A percentile compares a stretch with the other conserved stretches of the same genome.
These are phyloP conservation scores for Zoysia japonica DNA, from an alignment of 176 grass and related monocot genomes.

Conservation along the genomic window DNA sequence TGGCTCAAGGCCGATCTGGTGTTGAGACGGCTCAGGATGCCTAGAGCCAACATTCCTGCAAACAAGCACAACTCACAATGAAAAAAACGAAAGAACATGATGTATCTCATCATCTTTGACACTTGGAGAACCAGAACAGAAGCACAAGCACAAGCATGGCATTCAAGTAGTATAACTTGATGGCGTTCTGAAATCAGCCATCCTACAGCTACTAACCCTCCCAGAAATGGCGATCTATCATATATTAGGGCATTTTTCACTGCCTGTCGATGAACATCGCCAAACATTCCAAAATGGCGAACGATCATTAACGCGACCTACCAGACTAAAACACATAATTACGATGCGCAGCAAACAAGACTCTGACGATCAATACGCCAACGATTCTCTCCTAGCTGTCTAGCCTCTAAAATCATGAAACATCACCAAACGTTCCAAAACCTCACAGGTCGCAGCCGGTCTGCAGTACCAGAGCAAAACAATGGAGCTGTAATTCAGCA, in stretches of 20 bases:
- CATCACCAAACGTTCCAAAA: not conserved
- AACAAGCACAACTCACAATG: conserved; percentile 11
- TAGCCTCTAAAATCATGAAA: not conserved
- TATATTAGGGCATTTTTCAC: not conserved
- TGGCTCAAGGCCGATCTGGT: conserved; percentile 73
- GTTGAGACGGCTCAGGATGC: conserved; percentile 34
- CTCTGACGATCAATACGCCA: not conserved
- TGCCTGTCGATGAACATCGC: not conserved
- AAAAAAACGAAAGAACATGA: not conserved
- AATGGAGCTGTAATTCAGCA: not conserved
- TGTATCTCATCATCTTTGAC: not conserved
- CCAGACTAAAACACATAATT: not conserved
- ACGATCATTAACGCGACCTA: not conserved
- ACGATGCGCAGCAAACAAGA: not conserved
- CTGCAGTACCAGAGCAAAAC: not conserved
- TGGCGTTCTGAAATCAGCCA: not conserved
- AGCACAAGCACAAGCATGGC: not conserved
- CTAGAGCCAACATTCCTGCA: conserved; percentile 48
- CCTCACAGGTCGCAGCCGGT: not conserved
- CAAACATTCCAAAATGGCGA: not conserved
- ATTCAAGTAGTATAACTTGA: conserved; percentile 15
- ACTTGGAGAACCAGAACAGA: not conserved
- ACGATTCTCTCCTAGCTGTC: not conserved
- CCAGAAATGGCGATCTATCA: not conserved
- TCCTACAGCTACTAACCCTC: not conserved